Evolutionary conservation across 1,139 yeast genomes (phyloP), one percentile per base, ranked within the genome.

Genomic region (Pichia sp.): DNA sequence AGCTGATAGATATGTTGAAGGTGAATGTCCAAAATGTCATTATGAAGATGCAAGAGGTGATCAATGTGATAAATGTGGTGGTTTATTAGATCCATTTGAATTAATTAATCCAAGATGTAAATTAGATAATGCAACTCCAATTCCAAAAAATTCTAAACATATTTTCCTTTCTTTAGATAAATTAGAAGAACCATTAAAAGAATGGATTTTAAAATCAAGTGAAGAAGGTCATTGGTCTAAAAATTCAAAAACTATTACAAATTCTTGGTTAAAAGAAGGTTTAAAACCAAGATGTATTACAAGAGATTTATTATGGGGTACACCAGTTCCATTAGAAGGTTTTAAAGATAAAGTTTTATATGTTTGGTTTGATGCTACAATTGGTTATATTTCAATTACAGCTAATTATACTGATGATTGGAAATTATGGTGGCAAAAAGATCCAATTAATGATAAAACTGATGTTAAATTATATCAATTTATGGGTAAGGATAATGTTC

Each of bases 401-500:
- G 97, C 97, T 34, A 86, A 85, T 67, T 94, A 90, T 69, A 77
- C 86, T 51, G 79, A 79, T 29, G 86, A 90, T 78, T 80, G 88
- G 78, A 65, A 77, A 62, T 86, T 96, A 94, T 92, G 99, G 99
- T 84, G 81, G 69, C 75, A 86, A 64, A 95, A 95, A 27, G 47
- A 44, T 34, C 30, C 43, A 2, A 89, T 89, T 49, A 69, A 81
- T 47, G 46, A 39, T 34, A 39, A 50, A 18, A 45, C 40, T 11
- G 59, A 78, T 58, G 96, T 92, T 55, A 73, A 86, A 58, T 73
- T 94, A 57, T 89, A 86, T 67, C 98, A 92, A 73, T 92, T 92
- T 68, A 92, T 92, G 99, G 99, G 99, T 71, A 92, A 92, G 70
- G 99, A 92, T 68, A 92, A 92, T 63, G 97, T 90, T 59, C 97